Conservation (phyloP, 192 early-diverging fungal species). For the Linnemannia elongata region DNA sequence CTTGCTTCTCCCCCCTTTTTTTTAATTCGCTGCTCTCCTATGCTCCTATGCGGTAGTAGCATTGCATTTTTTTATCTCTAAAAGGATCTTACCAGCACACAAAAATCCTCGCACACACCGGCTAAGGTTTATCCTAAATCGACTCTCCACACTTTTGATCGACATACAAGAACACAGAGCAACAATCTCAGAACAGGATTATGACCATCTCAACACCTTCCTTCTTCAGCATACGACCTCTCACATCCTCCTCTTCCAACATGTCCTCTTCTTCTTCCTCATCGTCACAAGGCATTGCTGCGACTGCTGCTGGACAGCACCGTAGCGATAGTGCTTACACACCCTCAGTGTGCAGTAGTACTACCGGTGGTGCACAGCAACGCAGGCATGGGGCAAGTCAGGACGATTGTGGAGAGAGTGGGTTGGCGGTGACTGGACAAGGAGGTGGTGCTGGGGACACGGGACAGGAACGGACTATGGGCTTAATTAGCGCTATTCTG, state of each 20-base stretch:
- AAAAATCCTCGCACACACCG: background rate
- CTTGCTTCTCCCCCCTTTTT: background rate
- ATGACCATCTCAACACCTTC: background rate
- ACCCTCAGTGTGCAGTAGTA: background rate
- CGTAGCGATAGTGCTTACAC: background rate
- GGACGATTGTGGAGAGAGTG: background rate
- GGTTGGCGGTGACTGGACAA: background rate
- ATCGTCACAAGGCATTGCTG: background rate
- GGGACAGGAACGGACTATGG: slow-evolving; percentile 43
- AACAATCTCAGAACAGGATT: background rate
- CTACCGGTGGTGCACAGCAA: background rate
- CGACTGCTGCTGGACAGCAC: background rate
- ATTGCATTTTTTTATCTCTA: too few species aligned
- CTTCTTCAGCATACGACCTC: background rate
- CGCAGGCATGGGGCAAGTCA: background rate
- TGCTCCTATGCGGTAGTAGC: background rate
- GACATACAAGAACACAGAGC: too few species aligned
- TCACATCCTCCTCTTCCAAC: background rate
- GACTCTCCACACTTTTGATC: too few species aligned
- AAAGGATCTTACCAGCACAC: background rate
- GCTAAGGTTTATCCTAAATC: background rate
- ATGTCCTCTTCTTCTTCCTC: background rate
- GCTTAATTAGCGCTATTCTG: slow-evolving; percentile 54
- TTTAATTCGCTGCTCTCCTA: background rate
- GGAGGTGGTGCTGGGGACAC: background rate